Evolutionary conservation across 345 rosid species (phyloP).

Genomic region (Citrus sinensis): DNA sequence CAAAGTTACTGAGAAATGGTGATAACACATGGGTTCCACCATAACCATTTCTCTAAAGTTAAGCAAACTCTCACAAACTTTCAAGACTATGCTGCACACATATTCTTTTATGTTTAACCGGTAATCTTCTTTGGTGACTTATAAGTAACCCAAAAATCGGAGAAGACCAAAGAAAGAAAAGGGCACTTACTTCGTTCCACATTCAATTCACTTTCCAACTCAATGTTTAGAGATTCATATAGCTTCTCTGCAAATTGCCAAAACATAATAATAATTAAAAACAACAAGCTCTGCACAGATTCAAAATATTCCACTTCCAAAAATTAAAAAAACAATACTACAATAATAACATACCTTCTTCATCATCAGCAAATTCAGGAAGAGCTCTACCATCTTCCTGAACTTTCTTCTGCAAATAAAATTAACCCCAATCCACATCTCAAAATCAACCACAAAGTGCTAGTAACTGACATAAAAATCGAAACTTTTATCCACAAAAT

Average conservation of each 20-base stretch:
- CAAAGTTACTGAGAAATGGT: too few relatives aligned
- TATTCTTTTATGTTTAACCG: not conserved
- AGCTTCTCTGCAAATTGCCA: constrained; percentile 58
- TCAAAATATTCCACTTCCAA: not conserved
- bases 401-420: constrained; percentile 61
- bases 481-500: not conserved
- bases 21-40: not conserved
- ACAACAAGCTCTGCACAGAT: not conserved
- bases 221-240: constrained; percentile 71
- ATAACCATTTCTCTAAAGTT: not conserved
- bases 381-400: constrained; percentile 76
- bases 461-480: too few relatives aligned
- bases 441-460: constrained; percentile 16
- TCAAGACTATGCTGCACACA: not conserved
- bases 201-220: constrained; percentile 68
- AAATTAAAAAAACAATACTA: not conserved
- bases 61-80: not conserved
- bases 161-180: not conserved
- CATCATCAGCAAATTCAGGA: constrained; percentile 86
- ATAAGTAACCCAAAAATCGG: not conserved
- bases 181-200: constrained; percentile 60
- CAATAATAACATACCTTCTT: constrained; percentile 54
- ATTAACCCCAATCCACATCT: constrained; percentile 5
- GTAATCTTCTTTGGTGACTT: not conserved
- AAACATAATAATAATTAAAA: constrained; percentile 5